A percentile compares a stretch with the other conserved stretches of the same genome.
Evolutionary conservation across 352 stramenopile genomes (phyloP).

Genomic region (Phytophthora ohioensis): DNA sequence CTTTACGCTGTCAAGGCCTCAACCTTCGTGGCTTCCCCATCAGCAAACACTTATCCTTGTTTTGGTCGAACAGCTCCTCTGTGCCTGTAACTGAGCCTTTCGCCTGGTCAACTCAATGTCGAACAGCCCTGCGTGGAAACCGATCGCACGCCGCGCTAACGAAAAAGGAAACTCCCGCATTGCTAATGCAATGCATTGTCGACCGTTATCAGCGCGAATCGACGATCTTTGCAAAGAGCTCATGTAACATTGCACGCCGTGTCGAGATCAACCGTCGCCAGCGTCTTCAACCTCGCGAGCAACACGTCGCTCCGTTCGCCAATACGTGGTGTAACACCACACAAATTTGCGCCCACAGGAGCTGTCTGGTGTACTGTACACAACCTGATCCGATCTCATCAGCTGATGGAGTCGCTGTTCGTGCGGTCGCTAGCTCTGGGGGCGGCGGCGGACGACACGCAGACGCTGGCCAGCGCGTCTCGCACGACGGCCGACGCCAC

Average conservation of each 20-base stretch:
- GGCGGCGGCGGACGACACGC: constrained; percentile 37
- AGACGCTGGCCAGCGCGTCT: constrained; percentile 68
- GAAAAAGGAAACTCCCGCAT: constrained; percentile 29
- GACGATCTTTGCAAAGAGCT: constrained; percentile 16
- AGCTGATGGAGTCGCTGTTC: constrained; percentile 73
- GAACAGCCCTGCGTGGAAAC: not conserved
- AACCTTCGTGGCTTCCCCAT: constrained; percentile 8
- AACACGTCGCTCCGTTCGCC: constrained; percentile 2
- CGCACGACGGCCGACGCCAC: constrained; percentile 71
- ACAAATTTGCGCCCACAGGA: no score
- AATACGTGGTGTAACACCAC: not conserved
- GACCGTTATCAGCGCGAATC: constrained; percentile 19
- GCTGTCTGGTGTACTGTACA: constrained; percentile 11
- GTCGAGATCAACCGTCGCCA: constrained; percentile 12
- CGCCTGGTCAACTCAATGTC: no score
- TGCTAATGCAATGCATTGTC: constrained; percentile 6
- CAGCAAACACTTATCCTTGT: not conserved
- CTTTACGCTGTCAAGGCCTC: constrained; percentile 24
- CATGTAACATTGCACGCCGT: constrained; percentile 6
- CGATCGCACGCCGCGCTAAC: not conserved
- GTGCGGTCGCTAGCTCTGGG: constrained; percentile 67
- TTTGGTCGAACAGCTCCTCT: no score
- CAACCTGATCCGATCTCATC: no score
- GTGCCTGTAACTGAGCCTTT: no score
- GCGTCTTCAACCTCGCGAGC: constrained; percentile 8